Evolutionary conservation across 2,329 filamentous ascomycete species (phyloP).

Genomic region (Fusarium setosum): DNA sequence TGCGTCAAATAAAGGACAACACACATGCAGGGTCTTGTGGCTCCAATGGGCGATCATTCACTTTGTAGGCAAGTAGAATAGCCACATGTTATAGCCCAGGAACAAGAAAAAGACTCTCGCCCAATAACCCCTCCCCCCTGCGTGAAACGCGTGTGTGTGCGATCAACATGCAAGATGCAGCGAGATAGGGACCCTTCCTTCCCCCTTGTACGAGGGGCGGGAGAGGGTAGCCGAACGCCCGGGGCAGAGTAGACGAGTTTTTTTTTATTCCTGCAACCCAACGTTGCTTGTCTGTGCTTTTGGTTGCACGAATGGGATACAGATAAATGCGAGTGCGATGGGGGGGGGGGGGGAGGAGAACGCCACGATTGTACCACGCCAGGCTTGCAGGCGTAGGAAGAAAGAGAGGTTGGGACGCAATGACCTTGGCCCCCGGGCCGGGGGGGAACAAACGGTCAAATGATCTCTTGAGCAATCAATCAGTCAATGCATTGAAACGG

Average conservation of each 20-base stretch:
- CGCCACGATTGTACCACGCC: constrained; percentile 19
- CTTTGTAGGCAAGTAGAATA: constrained; percentile 11
- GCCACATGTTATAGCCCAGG: constrained; percentile 13
- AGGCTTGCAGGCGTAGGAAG: neutral
- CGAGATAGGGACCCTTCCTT: constrained; percentile 13
- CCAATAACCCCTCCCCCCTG: neutral
- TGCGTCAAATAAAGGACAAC: neutral
- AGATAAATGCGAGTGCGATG: too few relatives aligned
- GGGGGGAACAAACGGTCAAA: too few relatives aligned
- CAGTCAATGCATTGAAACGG: constrained; percentile 3
- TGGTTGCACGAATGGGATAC: neutral
- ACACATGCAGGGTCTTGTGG: constrained; percentile 16
- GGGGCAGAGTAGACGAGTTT: too few relatives aligned
- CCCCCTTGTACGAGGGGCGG: constrained; percentile 16
- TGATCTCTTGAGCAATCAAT: too few relatives aligned
- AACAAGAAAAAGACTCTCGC: neutral
- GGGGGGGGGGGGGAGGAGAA: too few relatives aligned
- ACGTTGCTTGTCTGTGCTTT: neutral
- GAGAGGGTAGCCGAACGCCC: too few relatives aligned
- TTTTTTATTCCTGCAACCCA: too few relatives aligned
- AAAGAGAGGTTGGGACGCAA: neutral
- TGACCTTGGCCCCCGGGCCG: too few relatives aligned
- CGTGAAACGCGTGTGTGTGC: constrained; percentile 23
- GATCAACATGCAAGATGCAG: constrained; percentile 29
- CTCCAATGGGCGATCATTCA: neutral